Evolutionary conservation across 805 yeast genomes (phyloP).

Genomic region (Cyberlindnera saturnus): DNA sequence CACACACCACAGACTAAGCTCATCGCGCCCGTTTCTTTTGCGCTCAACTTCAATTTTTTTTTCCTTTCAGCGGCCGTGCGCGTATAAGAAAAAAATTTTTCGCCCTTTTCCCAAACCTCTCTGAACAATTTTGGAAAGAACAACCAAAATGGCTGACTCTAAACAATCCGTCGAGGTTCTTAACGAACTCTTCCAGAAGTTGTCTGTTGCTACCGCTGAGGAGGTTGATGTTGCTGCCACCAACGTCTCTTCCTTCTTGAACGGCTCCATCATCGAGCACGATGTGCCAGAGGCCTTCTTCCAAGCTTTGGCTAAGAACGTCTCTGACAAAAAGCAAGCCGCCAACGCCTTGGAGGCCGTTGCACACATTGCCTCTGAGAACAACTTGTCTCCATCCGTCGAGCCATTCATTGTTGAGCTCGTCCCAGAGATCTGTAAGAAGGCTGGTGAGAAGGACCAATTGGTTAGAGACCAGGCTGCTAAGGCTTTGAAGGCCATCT

Average conservation of each 20-base stretch:
- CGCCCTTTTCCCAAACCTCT: neutral
- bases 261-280: constrained; percentile 96
- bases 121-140: neutral
- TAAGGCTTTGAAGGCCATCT: constrained; percentile 69
- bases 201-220: constrained; percentile 82
- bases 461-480: constrained; percentile 70
- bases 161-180: constrained; percentile 63
- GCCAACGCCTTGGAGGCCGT: constrained; percentile 81
- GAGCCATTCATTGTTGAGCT: constrained; percentile 91
- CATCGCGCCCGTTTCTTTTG: neutral
- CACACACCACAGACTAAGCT: no score
- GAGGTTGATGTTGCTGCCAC: constrained; percentile 80
- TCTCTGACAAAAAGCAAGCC: constrained; percentile 77
- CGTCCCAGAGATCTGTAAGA: constrained; percentile 61
- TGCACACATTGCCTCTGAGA: constrained; percentile 74
- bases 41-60: constrained; percentile 1
- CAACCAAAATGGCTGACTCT: constrained; percentile 36
- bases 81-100: neutral
- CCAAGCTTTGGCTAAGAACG: constrained; percentile 64
- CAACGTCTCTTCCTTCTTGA: constrained; percentile 87
- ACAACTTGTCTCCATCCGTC: constrained; percentile 80
- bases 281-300: constrained; percentile 93
- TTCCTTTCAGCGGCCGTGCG: constrained; percentile 3
- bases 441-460: constrained; percentile 87
- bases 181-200: constrained; percentile 87